Conservation (phyloP, 1,139 yeast genomes). For the Geotrichum candidum region DNA sequence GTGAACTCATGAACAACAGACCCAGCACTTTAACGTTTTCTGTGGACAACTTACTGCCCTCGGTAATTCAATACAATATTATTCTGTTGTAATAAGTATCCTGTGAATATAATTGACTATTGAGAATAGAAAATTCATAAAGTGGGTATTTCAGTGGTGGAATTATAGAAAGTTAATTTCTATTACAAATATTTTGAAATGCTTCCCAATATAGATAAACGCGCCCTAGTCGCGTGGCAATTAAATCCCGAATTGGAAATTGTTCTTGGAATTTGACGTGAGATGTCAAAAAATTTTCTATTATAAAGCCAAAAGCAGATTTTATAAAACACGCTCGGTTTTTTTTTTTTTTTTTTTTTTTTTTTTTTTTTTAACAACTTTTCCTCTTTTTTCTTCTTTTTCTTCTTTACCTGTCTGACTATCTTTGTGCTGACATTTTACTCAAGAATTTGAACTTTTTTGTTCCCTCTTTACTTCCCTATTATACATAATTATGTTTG, state of each 20-base stretch:
- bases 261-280: background rate
- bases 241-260: background rate
- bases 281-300: background rate
- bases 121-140: no score
- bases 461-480: background rate
- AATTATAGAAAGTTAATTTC: background rate
- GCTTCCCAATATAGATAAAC: background rate
- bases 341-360: background rate
- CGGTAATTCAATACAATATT: no score
- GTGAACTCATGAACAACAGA: no score
- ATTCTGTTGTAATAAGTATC: no score
- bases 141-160: no score
- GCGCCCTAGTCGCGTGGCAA: background rate
- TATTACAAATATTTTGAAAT: background rate
- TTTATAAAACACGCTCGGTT: background rate
- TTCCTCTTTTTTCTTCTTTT: background rate
- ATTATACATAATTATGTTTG: constrained; percentile 32
- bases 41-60: no score
- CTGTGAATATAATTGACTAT: no score
- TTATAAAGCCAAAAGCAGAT: background rate
- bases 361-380: background rate
- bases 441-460: background rate
- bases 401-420: background rate
- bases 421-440: background rate
- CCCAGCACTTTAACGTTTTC: no score